These are phyloP conservation scores for Colletotrichum sp. DNA, from an alignment of 2,329 filamentous ascomycete species.

Conservation along the genomic window DNA sequence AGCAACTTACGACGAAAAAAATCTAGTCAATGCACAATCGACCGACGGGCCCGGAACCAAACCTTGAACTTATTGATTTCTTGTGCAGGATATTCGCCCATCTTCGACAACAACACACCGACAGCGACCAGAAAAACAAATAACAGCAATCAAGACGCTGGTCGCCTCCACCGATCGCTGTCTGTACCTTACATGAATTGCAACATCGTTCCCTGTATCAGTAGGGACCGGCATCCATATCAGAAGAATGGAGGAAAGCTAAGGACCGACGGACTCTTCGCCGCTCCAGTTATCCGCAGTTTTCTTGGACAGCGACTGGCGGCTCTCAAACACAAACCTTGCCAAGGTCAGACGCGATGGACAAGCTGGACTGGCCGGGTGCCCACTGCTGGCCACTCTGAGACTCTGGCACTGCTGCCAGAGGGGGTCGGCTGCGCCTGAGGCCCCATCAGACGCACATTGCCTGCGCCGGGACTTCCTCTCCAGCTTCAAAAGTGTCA, in stretches of 20 bases:
- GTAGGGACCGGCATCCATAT: background rate
- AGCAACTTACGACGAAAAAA: background rate
- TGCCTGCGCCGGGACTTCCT: slow-evolving; percentile 1
- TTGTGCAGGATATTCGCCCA: background rate
- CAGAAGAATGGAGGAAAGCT: background rate
- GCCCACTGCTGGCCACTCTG: background rate
- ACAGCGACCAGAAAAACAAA: slow-evolving; percentile 2
- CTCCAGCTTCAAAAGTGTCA: slow-evolving; percentile 6
- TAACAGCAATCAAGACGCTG: background rate
- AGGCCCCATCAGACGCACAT: background rate
- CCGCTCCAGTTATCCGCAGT: slow-evolving; percentile 1
- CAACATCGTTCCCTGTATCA: background rate
- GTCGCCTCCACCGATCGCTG: background rate
- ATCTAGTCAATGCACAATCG: background rate
- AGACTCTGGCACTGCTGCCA: background rate
- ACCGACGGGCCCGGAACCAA: background rate
- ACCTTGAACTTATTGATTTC: background rate
- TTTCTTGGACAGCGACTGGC: background rate
- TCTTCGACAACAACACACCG: background rate
- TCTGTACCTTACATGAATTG: slow-evolving; percentile 16
- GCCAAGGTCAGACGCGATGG: slow-evolving; percentile 9
- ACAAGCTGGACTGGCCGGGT: background rate
- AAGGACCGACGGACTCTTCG: slow-evolving; percentile 7
- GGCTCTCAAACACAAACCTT: background rate
- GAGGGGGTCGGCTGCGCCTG: background rate